These are phyloP conservation scores for Helicostylum pulchrum DNA, from an alignment of 192 early-diverging fungal species.

Conservation along the genomic window DNA sequence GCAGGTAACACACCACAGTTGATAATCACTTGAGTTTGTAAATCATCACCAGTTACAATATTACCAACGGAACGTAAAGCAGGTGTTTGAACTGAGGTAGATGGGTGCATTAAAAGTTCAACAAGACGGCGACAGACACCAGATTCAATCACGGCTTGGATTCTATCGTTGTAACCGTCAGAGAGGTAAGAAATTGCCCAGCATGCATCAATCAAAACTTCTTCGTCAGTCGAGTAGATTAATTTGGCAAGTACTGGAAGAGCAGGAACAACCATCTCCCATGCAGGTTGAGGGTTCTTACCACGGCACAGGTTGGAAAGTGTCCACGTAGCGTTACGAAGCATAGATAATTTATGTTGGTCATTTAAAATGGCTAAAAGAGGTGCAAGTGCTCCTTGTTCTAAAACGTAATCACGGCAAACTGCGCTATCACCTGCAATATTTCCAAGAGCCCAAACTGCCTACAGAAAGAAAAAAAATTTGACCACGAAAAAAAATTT, in stretches of 20 bases:
- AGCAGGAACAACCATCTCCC: constrained; percentile 48
- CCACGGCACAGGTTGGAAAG: constrained; percentile 77
- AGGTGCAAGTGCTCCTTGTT: constrained; percentile 28
- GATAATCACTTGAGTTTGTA: constrained; percentile 73
- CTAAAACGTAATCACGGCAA: constrained; percentile 44
- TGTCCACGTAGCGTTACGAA: constrained; percentile 79
- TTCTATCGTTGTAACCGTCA: constrained; percentile 68
- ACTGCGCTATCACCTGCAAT: constrained; percentile 47
- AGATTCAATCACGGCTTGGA: constrained; percentile 74
- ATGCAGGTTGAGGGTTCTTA: constrained; percentile 68
- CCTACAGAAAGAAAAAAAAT: constrained; percentile 16
- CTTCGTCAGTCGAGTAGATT: constrained; percentile 66
- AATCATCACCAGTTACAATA: constrained; percentile 80
- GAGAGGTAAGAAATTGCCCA: constrained; percentile 82
- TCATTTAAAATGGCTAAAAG: constrained; percentile 34
- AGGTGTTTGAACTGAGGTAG: constrained; percentile 64
- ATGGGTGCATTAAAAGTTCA: constrained; percentile 60
- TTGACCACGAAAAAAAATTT: background rate
- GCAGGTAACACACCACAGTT: constrained; percentile 60
- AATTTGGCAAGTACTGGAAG: constrained; percentile 55
- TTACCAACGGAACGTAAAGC: constrained; percentile 74
- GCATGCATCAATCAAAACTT: constrained; percentile 75
- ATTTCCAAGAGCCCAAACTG: constrained; percentile 54
- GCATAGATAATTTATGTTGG: constrained; percentile 53
- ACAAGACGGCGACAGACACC: constrained; percentile 71